These are phyloP conservation scores for Botrytis hyacinthi DNA, from an alignment of 2,329 filamentous ascomycete species.

Conservation along the genomic window DNA sequence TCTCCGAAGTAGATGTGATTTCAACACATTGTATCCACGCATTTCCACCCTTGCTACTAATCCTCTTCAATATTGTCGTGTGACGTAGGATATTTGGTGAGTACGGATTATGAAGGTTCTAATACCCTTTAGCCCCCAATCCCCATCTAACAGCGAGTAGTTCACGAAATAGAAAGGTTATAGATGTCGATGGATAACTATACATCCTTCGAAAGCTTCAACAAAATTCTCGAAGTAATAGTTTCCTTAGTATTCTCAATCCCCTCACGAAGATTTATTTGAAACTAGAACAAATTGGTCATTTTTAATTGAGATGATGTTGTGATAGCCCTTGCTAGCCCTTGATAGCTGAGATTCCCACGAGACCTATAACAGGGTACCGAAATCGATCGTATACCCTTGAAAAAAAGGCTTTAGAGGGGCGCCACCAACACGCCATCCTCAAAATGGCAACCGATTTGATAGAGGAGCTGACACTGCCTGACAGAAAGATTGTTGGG, in stretches of 20 bases:
- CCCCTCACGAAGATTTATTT: neutral
- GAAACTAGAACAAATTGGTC: neutral
- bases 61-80: neutral
- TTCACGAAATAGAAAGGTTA: neutral
- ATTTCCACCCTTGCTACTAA: neutral
- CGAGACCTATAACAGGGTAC: conserved; percentile 7
- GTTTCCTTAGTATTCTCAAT: neutral
- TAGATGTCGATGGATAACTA: neutral
- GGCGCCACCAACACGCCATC: neutral
- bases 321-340: neutral
- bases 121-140: neutral
- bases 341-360: neutral
- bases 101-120: neutral
- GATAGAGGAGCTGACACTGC: conserved; percentile 1
- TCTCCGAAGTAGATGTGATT: neutral
- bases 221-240: neutral
- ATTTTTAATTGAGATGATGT: conserved; percentile 2
- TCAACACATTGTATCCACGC: neutral
- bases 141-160: neutral
- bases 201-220: neutral
- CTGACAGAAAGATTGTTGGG: neutral
- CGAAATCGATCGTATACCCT: conserved; percentile 4
- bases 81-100: neutral
- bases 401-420: neutral
- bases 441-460: neutral